Conservation (phyloP, 805 yeast species). For the Zygotorulaspora sp. region DNA sequence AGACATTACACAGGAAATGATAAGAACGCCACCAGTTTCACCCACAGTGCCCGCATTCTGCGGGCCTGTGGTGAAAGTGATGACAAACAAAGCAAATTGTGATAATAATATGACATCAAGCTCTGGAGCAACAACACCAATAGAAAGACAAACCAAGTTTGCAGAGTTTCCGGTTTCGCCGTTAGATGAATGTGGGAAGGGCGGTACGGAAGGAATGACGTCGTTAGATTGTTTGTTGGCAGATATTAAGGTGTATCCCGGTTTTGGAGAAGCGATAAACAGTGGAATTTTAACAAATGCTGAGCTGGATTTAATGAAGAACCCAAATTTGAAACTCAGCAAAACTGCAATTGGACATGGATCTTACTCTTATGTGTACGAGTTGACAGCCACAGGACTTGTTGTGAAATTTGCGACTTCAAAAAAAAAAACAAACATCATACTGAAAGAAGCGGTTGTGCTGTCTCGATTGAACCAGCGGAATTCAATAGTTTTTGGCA, state of each 20-base stretch:
- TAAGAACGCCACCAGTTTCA: too few relatives aligned
- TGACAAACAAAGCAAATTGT: too few relatives aligned
- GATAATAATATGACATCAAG: too few relatives aligned
- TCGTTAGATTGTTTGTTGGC: conserved; percentile 1
- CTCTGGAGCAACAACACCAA: too few relatives aligned
- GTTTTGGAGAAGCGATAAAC: not conserved
- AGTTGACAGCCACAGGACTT: conserved; percentile 1
- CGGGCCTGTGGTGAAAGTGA: too few relatives aligned
- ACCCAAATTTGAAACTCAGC: conserved; percentile 8
- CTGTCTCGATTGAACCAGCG: conserved; percentile 6
- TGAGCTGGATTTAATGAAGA: conserved; percentile 11
- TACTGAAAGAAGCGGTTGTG: conserved; percentile 14
- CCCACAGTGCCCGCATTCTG: conserved; percentile 5
- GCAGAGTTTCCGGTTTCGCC: not conserved
- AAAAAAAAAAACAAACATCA: conserved; percentile 11
- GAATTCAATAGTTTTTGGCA: not conserved
- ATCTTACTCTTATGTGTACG: conserved; percentile 15
- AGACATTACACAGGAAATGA: too few relatives aligned
- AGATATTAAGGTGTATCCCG: conserved; percentile 2
- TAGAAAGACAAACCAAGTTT: too few relatives aligned
- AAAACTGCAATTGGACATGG: conserved; percentile 14
- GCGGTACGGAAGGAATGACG: not conserved
- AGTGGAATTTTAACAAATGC: not conserved
- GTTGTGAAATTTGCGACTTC: conserved; percentile 19
- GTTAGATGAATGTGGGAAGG: not conserved